Evolutionary conservation across 192 early-diverging fungal species (phyloP).

Genomic region (Anaeromyces robustus): DNA sequence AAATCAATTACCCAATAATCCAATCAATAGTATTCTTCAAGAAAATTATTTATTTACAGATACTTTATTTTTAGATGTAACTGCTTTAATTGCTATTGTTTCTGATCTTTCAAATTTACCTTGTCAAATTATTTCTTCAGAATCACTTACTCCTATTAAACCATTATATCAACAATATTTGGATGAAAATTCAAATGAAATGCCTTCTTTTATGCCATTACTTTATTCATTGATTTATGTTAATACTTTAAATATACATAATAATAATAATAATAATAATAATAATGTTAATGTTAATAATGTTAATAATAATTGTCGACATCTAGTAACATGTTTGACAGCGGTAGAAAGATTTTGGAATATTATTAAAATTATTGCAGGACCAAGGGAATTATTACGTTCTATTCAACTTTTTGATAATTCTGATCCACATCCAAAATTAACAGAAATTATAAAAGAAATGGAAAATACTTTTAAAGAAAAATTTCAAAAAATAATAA

Average conservation of each 20-base stretch:
- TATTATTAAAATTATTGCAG: neutral
- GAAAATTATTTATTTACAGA: neutral
- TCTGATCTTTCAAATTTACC: neutral
- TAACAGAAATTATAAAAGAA: neutral
- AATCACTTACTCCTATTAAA: neutral
- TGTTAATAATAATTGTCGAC: neutral
- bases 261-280: too few species aligned
- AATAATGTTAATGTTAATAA: too few species aligned
- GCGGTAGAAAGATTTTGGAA: neutral
- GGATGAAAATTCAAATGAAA: neutral
- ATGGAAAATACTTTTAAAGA: neutral
- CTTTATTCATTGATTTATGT: neutral
- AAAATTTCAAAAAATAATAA: neutral
- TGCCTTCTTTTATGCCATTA: neutral
- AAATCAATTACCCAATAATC: neutral
- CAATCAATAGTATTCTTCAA: neutral
- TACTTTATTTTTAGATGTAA: neutral
- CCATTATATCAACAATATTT: neutral
- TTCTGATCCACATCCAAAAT: neutral
- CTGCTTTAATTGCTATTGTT: neutral
- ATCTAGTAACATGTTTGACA: neutral
- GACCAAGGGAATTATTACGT: neutral
- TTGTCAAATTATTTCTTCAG: neutral
- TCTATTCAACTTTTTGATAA: neutral
- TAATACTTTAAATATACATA: neutral